Conservation (phyloP, 78 protist genomes). For the Dictyostelium capitatum region DNA sequence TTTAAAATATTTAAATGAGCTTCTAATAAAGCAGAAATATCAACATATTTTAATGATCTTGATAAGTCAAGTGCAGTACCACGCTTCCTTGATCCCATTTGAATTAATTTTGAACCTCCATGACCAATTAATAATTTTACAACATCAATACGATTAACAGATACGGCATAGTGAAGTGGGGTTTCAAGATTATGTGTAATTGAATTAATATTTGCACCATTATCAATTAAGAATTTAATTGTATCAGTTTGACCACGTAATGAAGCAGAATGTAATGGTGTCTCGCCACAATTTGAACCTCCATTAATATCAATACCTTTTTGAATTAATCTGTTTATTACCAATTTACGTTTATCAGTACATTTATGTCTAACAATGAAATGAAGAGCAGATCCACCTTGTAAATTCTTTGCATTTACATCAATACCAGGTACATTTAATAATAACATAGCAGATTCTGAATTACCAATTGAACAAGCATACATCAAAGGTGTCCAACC, state of each 20-base stretch:
- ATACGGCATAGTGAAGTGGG: constrained; percentile 66
- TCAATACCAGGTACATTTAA: constrained; percentile 29
- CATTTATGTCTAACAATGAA: constrained; percentile 42
- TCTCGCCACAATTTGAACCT: constrained; percentile 33
- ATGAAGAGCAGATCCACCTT: constrained; percentile 55
- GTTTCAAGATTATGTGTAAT: constrained; percentile 44
- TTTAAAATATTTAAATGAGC: background rate
- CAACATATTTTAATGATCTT: background rate
- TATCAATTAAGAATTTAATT: background rate
- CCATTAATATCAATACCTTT: constrained; percentile 33
- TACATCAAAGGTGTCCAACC: constrained; percentile 68
- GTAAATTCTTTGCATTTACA: constrained; percentile 24
- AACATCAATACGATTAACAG: background rate
- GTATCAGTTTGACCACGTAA: constrained; percentile 51
- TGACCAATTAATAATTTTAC: background rate
- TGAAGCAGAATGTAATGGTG: constrained; percentile 66
- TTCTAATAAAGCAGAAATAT: background rate
- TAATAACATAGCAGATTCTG: constrained; percentile 37
- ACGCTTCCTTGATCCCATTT: constrained; percentile 29
- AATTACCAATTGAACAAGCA: constrained; percentile 38
- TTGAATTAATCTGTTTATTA: background rate
- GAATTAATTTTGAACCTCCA: background rate
- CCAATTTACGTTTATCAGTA: constrained; percentile 63
- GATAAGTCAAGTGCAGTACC: constrained; percentile 58
- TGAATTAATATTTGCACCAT: constrained; percentile 40